Conservation (phyloP, 192 early-diverging fungal genomes). For the Diversispora epigaea region DNA sequence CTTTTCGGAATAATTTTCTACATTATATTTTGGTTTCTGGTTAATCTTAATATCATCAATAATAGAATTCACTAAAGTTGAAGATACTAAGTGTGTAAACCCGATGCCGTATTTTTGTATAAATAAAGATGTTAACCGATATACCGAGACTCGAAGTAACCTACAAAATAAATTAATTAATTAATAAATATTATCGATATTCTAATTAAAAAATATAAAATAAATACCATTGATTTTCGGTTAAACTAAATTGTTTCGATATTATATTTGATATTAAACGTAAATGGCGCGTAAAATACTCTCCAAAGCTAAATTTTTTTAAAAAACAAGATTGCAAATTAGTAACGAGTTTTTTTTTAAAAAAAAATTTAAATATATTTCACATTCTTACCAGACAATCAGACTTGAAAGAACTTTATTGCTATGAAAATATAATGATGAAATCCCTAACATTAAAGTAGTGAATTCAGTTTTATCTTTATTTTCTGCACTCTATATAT, state of each 20-base stretch:
- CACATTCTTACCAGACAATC: constrained; percentile 1
- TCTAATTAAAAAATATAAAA: background rate
- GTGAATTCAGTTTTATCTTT: constrained; percentile 53
- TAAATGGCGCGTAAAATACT: constrained; percentile 35
- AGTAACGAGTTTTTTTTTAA: background rate
- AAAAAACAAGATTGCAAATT: too few relatives aligned
- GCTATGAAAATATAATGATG: constrained; percentile 42
- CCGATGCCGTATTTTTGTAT: constrained; percentile 33
- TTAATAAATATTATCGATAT: background rate
- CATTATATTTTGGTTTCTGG: background rate
- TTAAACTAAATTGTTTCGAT: constrained; percentile 38
- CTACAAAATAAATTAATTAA: constrained; percentile 2
- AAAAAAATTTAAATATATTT: background rate
- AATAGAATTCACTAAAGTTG: constrained; percentile 2
- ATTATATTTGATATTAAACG: constrained; percentile 38
- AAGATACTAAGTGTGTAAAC: background rate
- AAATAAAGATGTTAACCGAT: constrained; percentile 17
- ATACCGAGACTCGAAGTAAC: constrained; percentile 6
- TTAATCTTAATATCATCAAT: constrained; percentile 20
- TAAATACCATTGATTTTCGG: constrained; percentile 39
- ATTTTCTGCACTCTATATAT: constrained; percentile 35
- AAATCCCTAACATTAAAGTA: constrained; percentile 47
- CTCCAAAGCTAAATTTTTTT: constrained; percentile 33
- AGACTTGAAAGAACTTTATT: constrained; percentile 42
- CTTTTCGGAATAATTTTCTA: background rate